Evolutionary conservation across 176 grass and related monocot species (phyloP).

Genomic region (Microstegium vimineum): DNA sequence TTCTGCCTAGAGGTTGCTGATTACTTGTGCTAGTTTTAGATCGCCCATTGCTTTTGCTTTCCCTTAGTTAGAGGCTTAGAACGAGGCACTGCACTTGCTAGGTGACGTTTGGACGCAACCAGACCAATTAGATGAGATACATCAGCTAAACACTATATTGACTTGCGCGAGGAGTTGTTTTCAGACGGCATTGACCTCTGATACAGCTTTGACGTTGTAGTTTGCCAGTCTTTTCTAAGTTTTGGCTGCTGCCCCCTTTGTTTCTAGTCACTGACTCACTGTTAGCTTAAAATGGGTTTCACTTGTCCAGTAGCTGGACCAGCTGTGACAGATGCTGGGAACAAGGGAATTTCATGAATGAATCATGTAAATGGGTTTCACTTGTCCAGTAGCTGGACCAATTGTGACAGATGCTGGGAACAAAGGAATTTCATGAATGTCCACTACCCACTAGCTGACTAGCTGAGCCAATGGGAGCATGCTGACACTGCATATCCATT

Average conservation of each 20-base stretch:
- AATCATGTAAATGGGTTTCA: not conserved
- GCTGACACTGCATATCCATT: not conserved
- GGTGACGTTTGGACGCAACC: conserved; percentile 4
- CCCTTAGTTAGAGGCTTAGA: not conserved
- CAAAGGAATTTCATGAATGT: conserved; percentile 11
- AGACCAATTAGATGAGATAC: conserved; percentile 15
- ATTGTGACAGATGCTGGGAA: conserved; percentile 7
- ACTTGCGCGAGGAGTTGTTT: not conserved
- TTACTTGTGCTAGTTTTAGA: conserved; percentile 4
- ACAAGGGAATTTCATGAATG: conserved; percentile 12
- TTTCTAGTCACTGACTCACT: conserved; percentile 20
- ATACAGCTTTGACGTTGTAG: not conserved
- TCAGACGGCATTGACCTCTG: not conserved
- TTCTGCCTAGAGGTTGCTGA: not conserved
- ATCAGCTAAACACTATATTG: not conserved
- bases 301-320: conserved; percentile 5
- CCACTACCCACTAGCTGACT: not conserved
- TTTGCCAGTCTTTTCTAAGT: not conserved
- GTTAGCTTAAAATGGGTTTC: not conserved
- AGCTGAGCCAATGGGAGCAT: not conserved
- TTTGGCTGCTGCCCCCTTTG: not conserved
- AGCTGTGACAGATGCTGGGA: not conserved
- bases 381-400: conserved; percentile 12
- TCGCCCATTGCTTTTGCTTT: not conserved
- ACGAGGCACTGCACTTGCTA: not conserved